These are phyloP conservation scores for Turritis glabra DNA, from an alignment of 345 rosid species.

Conservation along the genomic window DNA sequence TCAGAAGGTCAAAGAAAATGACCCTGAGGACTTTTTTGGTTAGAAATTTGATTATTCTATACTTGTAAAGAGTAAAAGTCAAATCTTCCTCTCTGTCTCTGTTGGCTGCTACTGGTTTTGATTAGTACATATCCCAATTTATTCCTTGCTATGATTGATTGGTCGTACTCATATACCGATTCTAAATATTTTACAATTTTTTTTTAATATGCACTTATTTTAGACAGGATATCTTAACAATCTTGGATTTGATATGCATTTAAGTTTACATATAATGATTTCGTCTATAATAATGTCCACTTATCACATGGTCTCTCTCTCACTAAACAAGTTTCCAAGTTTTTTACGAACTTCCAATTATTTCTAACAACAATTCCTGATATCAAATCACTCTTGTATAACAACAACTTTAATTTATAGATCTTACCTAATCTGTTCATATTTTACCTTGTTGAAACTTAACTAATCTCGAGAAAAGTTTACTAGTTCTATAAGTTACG, in stretches of 20 bases:
- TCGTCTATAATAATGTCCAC: slow-evolving; percentile 17
- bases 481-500: too few species aligned
- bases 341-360: slow-evolving; percentile 13
- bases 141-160: slow-evolving; percentile 9
- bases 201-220: neutral
- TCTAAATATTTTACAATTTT: neutral
- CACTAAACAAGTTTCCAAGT: slow-evolving; percentile 19
- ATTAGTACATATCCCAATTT: neutral
- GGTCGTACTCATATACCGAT: too few species aligned
- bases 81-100: slow-evolving; percentile 18
- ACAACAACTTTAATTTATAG: neutral
- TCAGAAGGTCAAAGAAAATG: slow-evolving; percentile 16
- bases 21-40: neutral
- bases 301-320: slow-evolving; percentile 22
- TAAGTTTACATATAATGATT: slow-evolving; percentile 11
- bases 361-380: neutral
- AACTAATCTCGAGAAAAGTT: too few species aligned
- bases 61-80: slow-evolving; percentile 10
- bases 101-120: slow-evolving; percentile 21
- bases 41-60: slow-evolving; percentile 1
- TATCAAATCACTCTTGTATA: slow-evolving; percentile 4
- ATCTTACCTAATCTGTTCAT: neutral
- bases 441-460: neutral
- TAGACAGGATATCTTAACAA: slow-evolving; percentile 26
- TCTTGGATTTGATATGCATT: slow-evolving; percentile 30